Conservation (phyloP, 2,329 filamentous ascomycete genomes). For the Xylariaceae sp. region DNA sequence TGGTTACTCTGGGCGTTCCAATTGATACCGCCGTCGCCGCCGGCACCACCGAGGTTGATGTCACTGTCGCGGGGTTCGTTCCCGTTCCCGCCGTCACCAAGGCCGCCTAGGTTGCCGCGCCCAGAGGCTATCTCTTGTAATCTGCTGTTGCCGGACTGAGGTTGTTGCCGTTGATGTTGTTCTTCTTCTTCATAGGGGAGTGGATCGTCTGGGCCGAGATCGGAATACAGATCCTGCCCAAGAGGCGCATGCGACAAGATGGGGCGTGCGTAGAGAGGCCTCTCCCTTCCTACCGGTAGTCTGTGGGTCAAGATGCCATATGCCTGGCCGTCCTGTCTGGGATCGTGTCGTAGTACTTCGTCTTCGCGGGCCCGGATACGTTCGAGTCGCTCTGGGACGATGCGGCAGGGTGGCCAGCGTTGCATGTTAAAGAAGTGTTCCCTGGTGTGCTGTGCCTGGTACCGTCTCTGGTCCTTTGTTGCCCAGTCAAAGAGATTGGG, state of each 20-base stretch:
- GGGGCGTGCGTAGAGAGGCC: conserved; percentile 9
- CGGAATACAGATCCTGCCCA: neutral
- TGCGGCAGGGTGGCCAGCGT: conserved; percentile 43
- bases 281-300: conserved; percentile 12
- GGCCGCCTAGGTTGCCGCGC: no score
- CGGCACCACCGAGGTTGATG: neutral
- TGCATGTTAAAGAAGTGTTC: conserved; percentile 40
- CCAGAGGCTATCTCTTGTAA: no score
- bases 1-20: neutral
- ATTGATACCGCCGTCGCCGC: neutral
- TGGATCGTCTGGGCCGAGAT: neutral
- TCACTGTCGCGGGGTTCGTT: neutral
- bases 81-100: neutral
- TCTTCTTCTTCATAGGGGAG: no score
- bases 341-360: conserved; percentile 26
- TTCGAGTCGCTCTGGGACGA: conserved; percentile 28
- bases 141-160: no score
- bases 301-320: conserved; percentile 23
- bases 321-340: conserved; percentile 23
- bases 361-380: conserved; percentile 28
- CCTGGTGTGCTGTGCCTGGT: conserved; percentile 27
- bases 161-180: no score
- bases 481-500: conserved; percentile 30
- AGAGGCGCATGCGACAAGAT: conserved; percentile 1
- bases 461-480: conserved; percentile 25